Evolutionary conservation across 2,329 filamentous ascomycete species (phyloP).

Genomic region (Chaetomiaceae sp.): DNA sequence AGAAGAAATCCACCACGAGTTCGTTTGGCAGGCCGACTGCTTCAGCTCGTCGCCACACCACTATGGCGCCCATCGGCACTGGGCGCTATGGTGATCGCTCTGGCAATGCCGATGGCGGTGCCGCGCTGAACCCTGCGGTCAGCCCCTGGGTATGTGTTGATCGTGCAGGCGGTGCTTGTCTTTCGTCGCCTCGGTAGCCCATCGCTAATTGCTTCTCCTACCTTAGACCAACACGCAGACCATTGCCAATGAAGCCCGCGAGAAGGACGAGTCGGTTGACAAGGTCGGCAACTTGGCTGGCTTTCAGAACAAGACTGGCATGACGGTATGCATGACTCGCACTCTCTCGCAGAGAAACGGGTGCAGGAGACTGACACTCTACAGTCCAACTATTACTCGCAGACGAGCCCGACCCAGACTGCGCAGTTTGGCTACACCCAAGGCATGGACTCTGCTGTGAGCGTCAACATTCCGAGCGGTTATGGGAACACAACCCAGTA

Average conservation of each 20-base stretch:
- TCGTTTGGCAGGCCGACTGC: neutral
- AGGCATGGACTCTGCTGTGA: neutral
- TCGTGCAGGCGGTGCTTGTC: neutral
- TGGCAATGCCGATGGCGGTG: neutral
- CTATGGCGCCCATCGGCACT: constrained; percentile 16
- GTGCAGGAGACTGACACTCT: neutral
- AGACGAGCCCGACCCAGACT: neutral
- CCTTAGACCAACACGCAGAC: neutral
- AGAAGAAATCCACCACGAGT: neutral
- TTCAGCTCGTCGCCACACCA: neutral
- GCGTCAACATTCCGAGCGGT: neutral
- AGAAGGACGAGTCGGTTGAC: neutral
- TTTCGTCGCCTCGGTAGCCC: neutral
- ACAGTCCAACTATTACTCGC: neutral
- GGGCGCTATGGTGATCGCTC: neutral
- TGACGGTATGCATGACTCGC: neutral
- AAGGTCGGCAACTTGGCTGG: neutral
- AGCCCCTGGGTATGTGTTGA: neutral
- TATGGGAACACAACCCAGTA: neutral
- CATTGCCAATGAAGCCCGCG: neutral
- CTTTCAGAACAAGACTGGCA: neutral
- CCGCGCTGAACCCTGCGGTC: neutral
- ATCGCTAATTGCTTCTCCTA: neutral
- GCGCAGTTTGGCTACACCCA: neutral
- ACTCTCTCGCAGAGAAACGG: neutral